Percentiles rank a stretch among this genome's conserved stretches.
Conservation (phyloP, 2,329 filamentous ascomycete species). For the Incumbomyces delicatus region DNA sequence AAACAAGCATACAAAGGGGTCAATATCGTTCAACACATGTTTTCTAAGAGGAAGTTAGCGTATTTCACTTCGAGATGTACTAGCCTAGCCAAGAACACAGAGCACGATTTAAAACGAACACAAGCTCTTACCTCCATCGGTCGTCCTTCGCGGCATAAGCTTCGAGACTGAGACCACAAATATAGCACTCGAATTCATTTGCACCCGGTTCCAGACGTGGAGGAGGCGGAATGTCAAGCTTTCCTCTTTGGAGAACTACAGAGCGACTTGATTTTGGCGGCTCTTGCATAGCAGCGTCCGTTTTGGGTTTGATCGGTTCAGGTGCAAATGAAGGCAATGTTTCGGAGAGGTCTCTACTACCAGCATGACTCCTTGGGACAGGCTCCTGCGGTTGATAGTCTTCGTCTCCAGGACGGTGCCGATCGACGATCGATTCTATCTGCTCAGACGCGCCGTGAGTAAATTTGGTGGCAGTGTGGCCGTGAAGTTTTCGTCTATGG, state of each 20-base stretch:
- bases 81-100: background rate
- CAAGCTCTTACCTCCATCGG: background rate
- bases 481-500: background rate
- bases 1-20: constrained; percentile 1
- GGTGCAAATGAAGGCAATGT: background rate
- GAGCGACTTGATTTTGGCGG: background rate
- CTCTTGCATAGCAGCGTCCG: background rate
- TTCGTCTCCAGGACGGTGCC: background rate
- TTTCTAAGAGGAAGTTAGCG: background rate
- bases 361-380: background rate
- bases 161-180: background rate
- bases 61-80: too few species aligned
- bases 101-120: background rate
- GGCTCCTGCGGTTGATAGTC: background rate
- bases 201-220: background rate
- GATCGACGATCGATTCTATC: too few species aligned
- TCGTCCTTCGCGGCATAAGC: background rate
- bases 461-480: background rate
- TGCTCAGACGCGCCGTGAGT: background rate
- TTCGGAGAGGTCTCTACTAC: background rate
- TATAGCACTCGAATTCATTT: background rate
- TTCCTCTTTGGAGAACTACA: background rate
- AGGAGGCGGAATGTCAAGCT: background rate
- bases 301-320: background rate
- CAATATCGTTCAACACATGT: background rate